Percentiles rank a stretch among this genome's conserved stretches.
Conservation (phyloP, 2,329 filamentous ascomycete genomes). For the Colletotrichum cereale region DNA sequence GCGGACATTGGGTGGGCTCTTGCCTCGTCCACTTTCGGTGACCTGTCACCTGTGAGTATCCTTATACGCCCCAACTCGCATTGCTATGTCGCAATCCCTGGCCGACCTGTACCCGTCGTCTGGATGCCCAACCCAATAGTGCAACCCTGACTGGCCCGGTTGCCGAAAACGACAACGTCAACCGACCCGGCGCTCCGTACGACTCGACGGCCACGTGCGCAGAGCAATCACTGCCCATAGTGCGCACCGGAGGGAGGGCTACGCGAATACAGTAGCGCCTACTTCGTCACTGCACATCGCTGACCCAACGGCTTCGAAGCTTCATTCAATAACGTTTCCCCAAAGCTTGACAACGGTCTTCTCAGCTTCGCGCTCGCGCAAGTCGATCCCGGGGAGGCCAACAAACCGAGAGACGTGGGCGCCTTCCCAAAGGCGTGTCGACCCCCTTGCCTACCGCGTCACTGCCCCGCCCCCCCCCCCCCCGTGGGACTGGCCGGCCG, state of each 20-base stretch:
- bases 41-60: slow-evolving; percentile 10
- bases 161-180: not conserved
- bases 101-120: not conserved
- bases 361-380: not conserved
- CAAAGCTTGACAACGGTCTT: not conserved
- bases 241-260: not conserved
- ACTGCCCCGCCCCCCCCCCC: too few relatives aligned
- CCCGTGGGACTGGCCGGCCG: not conserved
- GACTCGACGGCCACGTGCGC: not conserved
- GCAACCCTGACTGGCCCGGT: not conserved
- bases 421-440: not conserved
- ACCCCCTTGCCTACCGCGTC: not conserved
- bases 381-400: not conserved
- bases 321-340: not conserved
- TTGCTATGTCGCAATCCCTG: slow-evolving; percentile 4
- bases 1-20: not conserved
- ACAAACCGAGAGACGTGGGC: not conserved
- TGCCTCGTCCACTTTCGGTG: slow-evolving; percentile 6
- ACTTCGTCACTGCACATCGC: not conserved
- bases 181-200: not conserved
- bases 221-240: not conserved
- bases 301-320: not conserved
- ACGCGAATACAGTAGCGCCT: not conserved
- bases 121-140: not conserved
- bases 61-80: not conserved